Percentiles rank a stretch among this genome's conserved stretches.
Evolutionary conservation across 306 rosid genomes (phyloP).

Genomic region (Sphenostylis stenocarpa): DNA sequence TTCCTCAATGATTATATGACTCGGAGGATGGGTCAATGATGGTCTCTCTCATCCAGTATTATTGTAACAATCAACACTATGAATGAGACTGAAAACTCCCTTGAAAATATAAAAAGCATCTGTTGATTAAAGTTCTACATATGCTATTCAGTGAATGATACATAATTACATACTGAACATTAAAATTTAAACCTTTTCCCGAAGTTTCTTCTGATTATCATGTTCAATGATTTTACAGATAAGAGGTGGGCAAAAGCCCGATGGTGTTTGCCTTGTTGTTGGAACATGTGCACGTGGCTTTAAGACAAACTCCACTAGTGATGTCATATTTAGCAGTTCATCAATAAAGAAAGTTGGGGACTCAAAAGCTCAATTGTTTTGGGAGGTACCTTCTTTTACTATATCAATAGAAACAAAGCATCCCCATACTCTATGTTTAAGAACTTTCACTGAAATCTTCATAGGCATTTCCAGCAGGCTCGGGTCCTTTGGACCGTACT

Average conservation of each 20-base stretch:
- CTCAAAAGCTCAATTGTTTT: conserved; percentile 80
- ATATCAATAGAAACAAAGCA: neutral
- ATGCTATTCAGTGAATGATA: neutral
- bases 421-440: neutral
- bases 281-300: conserved; percentile 96
- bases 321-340: conserved; percentile 84
- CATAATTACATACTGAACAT: neutral
- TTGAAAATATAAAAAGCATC: neutral
- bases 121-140: neutral
- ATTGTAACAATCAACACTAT: neutral
- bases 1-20: neutral
- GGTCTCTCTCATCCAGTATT: conserved; percentile 3
- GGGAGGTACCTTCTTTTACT: conserved; percentile 72
- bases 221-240: conserved; percentile 57
- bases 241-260: conserved; percentile 82
- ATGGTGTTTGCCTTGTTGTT: conserved; percentile 91
- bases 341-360: conserved; percentile 66
- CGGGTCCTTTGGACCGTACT: conserved; percentile 89
- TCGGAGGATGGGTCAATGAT: neutral
- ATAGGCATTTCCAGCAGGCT: conserved; percentile 97
- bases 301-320: conserved; percentile 59
- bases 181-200: conserved; percentile 3
- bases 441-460: conserved; percentile 37
- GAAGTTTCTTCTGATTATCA: conserved; percentile 33
- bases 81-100: neutral